Conservation (phyloP, 1,139 yeast species). For the Scheffersomyces insectosa region DNA sequence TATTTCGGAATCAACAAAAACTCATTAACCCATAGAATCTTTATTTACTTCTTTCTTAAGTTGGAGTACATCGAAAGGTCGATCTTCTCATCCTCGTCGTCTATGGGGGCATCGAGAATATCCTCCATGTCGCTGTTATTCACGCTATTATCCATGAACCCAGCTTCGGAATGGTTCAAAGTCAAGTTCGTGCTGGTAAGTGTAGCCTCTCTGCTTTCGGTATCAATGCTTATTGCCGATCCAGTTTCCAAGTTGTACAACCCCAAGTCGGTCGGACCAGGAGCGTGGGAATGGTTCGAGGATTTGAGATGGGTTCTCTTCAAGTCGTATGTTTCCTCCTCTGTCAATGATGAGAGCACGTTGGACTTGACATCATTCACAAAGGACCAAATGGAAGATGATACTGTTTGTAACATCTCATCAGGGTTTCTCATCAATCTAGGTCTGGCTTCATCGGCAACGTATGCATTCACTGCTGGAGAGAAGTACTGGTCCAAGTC, state of each 20-base stretch:
- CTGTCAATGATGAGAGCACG: constrained; percentile 37
- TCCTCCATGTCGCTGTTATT: constrained; percentile 17
- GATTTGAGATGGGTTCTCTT: constrained; percentile 1
- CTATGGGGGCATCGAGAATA: constrained; percentile 4
- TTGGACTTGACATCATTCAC: constrained; percentile 45
- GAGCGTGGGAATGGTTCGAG: constrained; percentile 4
- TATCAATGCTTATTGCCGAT: constrained; percentile 21
- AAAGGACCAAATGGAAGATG: constrained; percentile 48
- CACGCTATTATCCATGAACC: constrained; percentile 3
- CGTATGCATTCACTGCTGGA: background rate
- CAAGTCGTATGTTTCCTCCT: constrained; percentile 17
- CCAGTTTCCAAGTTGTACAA: constrained; percentile 32
- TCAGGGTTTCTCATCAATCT: constrained; percentile 13
- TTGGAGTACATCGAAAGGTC: constrained; percentile 29
- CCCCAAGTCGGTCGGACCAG: constrained; percentile 2
- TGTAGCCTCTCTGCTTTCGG: background rate
- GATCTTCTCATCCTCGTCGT: constrained; percentile 22
- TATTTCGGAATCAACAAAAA: too few relatives aligned
- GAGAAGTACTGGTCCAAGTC: constrained; percentile 5
- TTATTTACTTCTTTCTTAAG: constrained; percentile 6
- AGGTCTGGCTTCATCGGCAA: background rate
- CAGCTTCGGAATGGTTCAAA: background rate
- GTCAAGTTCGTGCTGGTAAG: background rate
- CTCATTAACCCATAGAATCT: too few relatives aligned
- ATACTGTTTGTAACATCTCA: constrained; percentile 44